Conservation (phyloP, 2,329 filamentous ascomycete genomes). For the Elsinoe perseae region DNA sequence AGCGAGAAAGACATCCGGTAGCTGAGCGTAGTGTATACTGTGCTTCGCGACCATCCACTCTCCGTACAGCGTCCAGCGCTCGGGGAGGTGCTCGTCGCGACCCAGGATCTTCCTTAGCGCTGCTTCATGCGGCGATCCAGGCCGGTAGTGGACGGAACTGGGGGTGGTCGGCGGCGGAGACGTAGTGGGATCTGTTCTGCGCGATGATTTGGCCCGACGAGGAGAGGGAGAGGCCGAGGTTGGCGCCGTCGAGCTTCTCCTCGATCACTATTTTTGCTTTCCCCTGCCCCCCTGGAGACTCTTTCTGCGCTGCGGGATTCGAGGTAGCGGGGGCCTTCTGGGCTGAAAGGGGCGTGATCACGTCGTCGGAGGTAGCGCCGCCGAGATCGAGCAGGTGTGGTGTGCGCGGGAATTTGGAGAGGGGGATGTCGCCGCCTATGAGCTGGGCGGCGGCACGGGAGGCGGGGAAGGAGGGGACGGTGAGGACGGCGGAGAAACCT, state of each 20-base stretch:
- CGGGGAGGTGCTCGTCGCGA: not conserved
- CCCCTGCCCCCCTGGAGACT: no score
- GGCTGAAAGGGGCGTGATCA: not conserved
- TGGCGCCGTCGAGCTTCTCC: slow-evolving; percentile 19
- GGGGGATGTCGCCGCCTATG: not conserved
- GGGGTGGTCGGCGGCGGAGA: slow-evolving; percentile 9
- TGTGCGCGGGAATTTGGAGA: slow-evolving; percentile 18
- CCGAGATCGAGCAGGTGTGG: slow-evolving; percentile 17
- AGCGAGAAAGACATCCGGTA: slow-evolving; percentile 16
- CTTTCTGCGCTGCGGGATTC: not conserved
- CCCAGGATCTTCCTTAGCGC: slow-evolving; percentile 10
- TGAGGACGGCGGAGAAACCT: slow-evolving; percentile 14
- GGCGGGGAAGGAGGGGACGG: slow-evolving; percentile 11
- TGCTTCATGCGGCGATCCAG: slow-evolving; percentile 15
- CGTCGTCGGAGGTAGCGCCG: slow-evolving; percentile 15
- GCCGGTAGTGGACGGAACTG: slow-evolving; percentile 16
- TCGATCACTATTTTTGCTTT: not conserved
- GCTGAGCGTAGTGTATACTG: slow-evolving; percentile 14
- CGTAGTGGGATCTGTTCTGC: slow-evolving; percentile 16
- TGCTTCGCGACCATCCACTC: slow-evolving; percentile 18
- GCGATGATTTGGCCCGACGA: not conserved
- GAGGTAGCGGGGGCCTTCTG: not conserved
- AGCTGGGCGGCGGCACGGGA: not conserved
- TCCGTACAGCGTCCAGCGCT: slow-evolving; percentile 17
- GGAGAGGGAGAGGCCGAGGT: slow-evolving; percentile 16